Evolutionary conservation across 495 filamentous ascomycete genomes (phyloP).

Genomic region (Aspergillus mulundensis): DNA sequence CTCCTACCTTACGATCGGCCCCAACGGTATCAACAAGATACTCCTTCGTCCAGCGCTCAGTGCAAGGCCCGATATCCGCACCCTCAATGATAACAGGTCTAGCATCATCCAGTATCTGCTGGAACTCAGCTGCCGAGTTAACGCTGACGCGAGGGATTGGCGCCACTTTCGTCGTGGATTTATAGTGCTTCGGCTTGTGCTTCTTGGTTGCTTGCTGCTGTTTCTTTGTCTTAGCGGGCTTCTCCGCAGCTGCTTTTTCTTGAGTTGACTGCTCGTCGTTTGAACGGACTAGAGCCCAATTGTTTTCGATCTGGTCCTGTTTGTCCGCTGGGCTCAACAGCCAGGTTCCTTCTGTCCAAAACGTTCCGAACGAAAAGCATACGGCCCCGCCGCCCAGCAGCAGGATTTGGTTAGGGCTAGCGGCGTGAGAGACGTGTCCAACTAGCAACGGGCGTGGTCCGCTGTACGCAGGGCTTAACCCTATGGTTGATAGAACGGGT

Average conservation of each 20-base stretch:
- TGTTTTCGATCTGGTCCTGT: constrained; percentile 11
- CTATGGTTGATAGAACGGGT: constrained; percentile 21
- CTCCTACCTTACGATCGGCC: constrained; percentile 56
- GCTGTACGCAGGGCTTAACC: constrained; percentile 16
- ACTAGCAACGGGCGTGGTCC: constrained; percentile 57
- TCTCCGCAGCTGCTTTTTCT: neutral
- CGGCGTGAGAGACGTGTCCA: constrained; percentile 55
- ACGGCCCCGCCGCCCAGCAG: constrained; percentile 79
- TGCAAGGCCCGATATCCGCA: constrained; percentile 64
- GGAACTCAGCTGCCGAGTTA: constrained; percentile 51
- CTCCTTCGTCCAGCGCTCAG: constrained; percentile 60
- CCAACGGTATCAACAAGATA: constrained; percentile 66
- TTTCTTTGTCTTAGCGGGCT: neutral
- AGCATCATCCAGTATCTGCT: constrained; percentile 51
- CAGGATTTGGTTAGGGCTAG: constrained; percentile 44
- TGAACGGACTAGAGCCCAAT: constrained; percentile 21
- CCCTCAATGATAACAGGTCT: constrained; percentile 63
- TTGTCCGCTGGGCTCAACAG: constrained; percentile 26
- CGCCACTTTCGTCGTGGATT: constrained; percentile 7
- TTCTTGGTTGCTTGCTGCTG: neutral
- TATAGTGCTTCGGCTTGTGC: neutral
- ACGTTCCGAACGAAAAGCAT: constrained; percentile 84
- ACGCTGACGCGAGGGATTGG: constrained; percentile 49
- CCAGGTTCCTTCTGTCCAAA: constrained; percentile 63
- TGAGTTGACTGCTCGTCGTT: constrained; percentile 10